These are phyloP conservation scores for Backusella luteola DNA, from an alignment of 192 early-diverging fungal genomes.

Conservation along the genomic window DNA sequence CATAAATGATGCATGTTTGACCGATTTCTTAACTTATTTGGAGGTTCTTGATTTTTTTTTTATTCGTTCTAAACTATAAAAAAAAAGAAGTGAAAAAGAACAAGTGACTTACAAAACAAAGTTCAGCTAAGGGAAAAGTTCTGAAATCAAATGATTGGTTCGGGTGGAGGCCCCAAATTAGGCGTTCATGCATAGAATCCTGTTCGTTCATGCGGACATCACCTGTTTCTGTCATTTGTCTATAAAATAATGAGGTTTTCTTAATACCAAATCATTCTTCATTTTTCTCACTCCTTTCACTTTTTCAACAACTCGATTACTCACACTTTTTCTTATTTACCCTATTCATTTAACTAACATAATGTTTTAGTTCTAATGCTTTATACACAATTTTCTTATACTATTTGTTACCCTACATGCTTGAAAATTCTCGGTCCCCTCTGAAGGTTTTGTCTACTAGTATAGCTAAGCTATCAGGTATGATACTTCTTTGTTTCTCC, in stretches of 20 bases:
- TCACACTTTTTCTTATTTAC: not conserved
- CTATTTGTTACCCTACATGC: not conserved
- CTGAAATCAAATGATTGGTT: not conserved
- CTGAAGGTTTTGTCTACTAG: not conserved
- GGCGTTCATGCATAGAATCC: not conserved
- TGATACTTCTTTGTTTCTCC: not conserved
- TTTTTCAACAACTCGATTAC: not conserved
- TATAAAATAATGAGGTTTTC: not conserved
- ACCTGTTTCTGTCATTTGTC: conserved; percentile 1
- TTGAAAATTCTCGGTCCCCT: not conserved
- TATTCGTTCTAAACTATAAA: not conserved
- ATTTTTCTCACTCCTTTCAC: not conserved
- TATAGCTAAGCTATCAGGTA: not conserved
- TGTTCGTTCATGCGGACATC: not conserved
- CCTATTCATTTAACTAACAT: not conserved
- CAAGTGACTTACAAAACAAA: conserved; percentile 1
- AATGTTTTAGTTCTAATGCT: not conserved
- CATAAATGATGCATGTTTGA: not conserved
- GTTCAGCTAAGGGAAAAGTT: not conserved
- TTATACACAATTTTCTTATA: not conserved
- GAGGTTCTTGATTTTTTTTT: not conserved
- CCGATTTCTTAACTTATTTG: not conserved
- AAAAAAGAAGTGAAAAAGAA: not conserved
- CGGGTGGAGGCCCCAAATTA: not conserved
- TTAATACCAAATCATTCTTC: not conserved